phyloP scores from a whole-genome alignment of 2,329 filamentous ascomycete species.

The Pezicula neosporulosa region DNA sequence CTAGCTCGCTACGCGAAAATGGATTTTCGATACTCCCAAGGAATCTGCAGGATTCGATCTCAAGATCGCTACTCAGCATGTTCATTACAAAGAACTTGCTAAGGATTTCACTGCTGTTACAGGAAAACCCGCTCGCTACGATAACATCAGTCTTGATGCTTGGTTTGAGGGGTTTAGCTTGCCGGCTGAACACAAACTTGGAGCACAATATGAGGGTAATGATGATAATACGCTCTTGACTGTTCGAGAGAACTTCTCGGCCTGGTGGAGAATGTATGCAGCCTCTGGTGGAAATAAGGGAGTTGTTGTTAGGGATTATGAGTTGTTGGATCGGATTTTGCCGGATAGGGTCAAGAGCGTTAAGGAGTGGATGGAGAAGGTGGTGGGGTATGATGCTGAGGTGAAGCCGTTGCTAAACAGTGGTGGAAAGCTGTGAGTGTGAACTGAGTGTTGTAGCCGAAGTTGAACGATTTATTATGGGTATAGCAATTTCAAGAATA shows the following conservation, averaged over 20 bases:
- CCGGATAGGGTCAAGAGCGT: slow-evolving; percentile 16
- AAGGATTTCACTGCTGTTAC: slow-evolving; percentile 14
- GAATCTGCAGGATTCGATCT: slow-evolving; percentile 20
- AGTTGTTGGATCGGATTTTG: slow-evolving; percentile 18
- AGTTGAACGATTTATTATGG: too few species aligned
- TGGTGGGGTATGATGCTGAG: too few species aligned
- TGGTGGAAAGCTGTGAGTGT: too few species aligned
- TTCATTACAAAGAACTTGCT: slow-evolving; percentile 15
- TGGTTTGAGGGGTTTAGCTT: slow-evolving; percentile 12
- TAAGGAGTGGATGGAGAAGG: slow-evolving; percentile 16
- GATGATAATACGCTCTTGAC: slow-evolving; percentile 14
- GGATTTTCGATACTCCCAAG: slow-evolving; percentile 22
- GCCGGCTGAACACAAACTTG: slow-evolving; percentile 11
- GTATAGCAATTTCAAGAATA: too few species aligned
- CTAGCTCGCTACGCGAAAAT: slow-evolving; percentile 21
- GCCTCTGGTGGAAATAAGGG: slow-evolving; percentile 9
- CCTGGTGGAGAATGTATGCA: slow-evolving; percentile 15
- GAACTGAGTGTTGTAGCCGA: too few species aligned
- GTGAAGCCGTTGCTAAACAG: too few species aligned
- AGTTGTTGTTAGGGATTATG: slow-evolving; percentile 14
- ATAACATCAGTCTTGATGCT: slow-evolving; percentile 14
- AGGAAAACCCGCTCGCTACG: slow-evolving; percentile 13
- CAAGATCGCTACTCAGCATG: slow-evolving; percentile 18
- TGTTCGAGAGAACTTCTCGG: slow-evolving; percentile 17
- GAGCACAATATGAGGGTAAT: slow-evolving; percentile 10